phyloP scores from a whole-genome alignment of 139 green algal genomes.

The Diplosphaera chodatii region DNA sequence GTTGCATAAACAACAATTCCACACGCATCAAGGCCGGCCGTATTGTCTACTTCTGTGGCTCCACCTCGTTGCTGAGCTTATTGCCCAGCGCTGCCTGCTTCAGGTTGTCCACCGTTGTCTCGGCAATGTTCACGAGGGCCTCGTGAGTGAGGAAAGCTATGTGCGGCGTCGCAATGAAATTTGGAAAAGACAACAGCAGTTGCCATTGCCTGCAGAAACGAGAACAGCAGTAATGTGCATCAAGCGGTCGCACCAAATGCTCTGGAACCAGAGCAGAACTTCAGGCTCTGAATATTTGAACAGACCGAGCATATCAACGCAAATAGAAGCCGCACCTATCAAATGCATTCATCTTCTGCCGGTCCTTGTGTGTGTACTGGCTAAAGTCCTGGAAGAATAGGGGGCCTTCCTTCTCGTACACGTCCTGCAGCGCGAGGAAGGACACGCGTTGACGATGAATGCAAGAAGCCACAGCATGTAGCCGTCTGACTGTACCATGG shows the following conservation, averaged over 20 bases:
- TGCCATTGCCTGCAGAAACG: too few relatives aligned
- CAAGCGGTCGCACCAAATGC: too few relatives aligned
- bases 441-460: not conserved
- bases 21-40: too few relatives aligned
- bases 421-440: not conserved
- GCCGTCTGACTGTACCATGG: too few relatives aligned
- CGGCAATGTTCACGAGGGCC: conserved; percentile 63
- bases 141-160: conserved; percentile 77
- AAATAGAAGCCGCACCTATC: conserved; percentile 16
- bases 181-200: not conserved
- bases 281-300: too few relatives aligned
- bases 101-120: conserved; percentile 60
- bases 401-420: conserved; percentile 30
- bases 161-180: conserved; percentile 70
- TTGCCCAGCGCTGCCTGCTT: conserved; percentile 17
- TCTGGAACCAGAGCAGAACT: too few relatives aligned
- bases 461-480: too few relatives aligned
- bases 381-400: conserved; percentile 56
- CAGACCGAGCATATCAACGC: too few relatives aligned
- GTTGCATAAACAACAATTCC: too few relatives aligned
- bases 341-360: conserved; percentile 40
- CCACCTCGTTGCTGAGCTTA: conserved; percentile 23
- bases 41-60: not conserved
- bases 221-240: too few relatives aligned
- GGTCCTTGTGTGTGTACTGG: conserved; percentile 7